Conservation (phyloP, 805 yeast species). For the Tetrapisispora pingtungensis region DNA sequence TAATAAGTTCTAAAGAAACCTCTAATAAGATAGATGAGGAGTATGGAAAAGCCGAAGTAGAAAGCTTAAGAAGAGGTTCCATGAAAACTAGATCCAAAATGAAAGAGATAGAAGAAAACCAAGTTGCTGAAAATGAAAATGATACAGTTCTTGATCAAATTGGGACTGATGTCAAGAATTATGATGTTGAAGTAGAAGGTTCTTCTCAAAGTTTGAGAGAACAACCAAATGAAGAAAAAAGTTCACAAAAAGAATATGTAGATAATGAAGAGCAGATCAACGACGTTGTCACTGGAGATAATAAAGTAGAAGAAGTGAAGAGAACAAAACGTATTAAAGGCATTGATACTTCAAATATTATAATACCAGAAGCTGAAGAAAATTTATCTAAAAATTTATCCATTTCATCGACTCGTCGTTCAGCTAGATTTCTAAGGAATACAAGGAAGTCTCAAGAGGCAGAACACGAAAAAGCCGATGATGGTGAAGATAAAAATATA, state of each 20-base stretch:
- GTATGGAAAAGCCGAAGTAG: neutral
- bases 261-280: neutral
- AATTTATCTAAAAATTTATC: constrained; percentile 77
- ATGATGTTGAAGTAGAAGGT: too few species aligned
- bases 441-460: neutral
- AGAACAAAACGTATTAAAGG: constrained; percentile 38
- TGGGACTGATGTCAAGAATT: too few species aligned
- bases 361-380: constrained; percentile 70
- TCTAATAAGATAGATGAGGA: too few species aligned
- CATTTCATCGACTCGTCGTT: constrained; percentile 12
- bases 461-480: constrained; percentile 1
- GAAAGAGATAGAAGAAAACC: neutral
- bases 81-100: constrained; percentile 1
- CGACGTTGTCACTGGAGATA: neutral
- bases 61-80: constrained; percentile 4
- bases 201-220: too few species aligned
- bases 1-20: too few species aligned
- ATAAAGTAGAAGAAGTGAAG: neutral
- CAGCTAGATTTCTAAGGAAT: constrained; percentile 1
- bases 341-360: constrained; percentile 75
- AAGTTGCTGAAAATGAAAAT: constrained; percentile 4
- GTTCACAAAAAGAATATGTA: neutral
- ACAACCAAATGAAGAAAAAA: too few species aligned
- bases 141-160: too few species aligned
- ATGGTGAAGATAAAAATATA: constrained; percentile 4